Evolutionary conservation across 176 grass and related monocot genomes (phyloP).

Genomic region (Lolium perenne): DNA sequence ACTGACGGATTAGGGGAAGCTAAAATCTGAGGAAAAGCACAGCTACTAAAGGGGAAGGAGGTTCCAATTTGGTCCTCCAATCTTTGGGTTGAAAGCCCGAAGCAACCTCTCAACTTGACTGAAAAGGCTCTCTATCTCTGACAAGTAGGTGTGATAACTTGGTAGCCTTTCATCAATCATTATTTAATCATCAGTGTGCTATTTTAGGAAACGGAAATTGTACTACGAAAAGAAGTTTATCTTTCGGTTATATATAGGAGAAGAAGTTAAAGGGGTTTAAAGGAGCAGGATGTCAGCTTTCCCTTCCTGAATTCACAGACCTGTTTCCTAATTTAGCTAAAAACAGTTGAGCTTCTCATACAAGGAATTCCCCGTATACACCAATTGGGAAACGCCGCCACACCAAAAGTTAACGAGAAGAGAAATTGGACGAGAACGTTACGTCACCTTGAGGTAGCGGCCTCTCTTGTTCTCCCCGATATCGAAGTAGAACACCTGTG

Average conservation of each 20-base stretch:
- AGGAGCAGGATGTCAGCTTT: not conserved
- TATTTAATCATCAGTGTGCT: constrained; percentile 27
- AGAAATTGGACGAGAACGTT: constrained; percentile 11
- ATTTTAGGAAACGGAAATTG: constrained; percentile 25
- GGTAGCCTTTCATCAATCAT: not conserved
- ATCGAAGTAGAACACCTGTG: constrained; percentile 95
- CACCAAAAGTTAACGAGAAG: not conserved
- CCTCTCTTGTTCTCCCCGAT: constrained; percentile 98
- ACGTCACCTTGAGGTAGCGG: constrained; percentile 88
- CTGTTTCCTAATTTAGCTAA: constrained; percentile 5
- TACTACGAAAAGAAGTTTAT: too few relatives aligned
- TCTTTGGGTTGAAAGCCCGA: constrained; percentile 21
- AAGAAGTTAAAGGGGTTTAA: not conserved
- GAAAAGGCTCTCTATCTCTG: not conserved
- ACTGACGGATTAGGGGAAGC: constrained; percentile 8
- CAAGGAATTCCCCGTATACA: constrained; percentile 21
- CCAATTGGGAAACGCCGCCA: not conserved
- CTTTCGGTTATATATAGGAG: too few relatives aligned
- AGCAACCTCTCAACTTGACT: not conserved
- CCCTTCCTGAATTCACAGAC: constrained; percentile 11
- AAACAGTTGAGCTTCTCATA: not conserved
- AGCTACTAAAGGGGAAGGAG: constrained; percentile 26
- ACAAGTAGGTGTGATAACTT: constrained; percentile 33
- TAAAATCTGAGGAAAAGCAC: constrained; percentile 9
- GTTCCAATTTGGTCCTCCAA: constrained; percentile 8